Base-by-base conservation (phyloP, 805 yeast genomes). In the Barnettozyma vustinii region DNA sequence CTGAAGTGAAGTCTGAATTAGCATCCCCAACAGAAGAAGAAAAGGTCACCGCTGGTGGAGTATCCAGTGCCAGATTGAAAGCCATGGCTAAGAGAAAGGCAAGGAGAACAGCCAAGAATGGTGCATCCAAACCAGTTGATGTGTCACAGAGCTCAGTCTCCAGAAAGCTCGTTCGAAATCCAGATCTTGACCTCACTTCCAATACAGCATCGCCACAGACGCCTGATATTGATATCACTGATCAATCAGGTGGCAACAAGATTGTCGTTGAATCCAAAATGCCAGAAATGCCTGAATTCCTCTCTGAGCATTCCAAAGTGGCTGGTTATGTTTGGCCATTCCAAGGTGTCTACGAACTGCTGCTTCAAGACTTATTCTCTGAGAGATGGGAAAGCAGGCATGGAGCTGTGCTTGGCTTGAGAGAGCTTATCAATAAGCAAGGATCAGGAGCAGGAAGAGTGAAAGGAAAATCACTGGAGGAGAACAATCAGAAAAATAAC, bases 61-160 rank as follows among this genome's bases (percentile, higher is more conserved):
- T 50, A 54, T 78, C 73, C 37, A 83, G 85, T 44, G 91, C 96
- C 0, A 79, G 97, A 64, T 77, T 90, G 74, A 79, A 88, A 52
- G 98, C 97, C 1, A 81, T 92, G 87, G 96, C 96, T n/a, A 85
- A 86, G 59, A 77, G 98, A 60, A 83, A 84, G 61, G 94, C 96
- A 5, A 88, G 86, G 62, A 82, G 80, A 46, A 78, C 74, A 53
- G 86, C 87, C 1, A 81, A 78, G 56, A 66, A 76, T 9, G 69
- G 71, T 9, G 66, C 74, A 57, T 62, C 65, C 4, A 62, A 66
- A 40, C 78, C 85, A 0, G 80, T 85, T 1, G 92, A 86, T 62
- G 67, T 86, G 9, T 80, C 90, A 1, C 87, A 83, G 61, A 80
- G 87, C 56, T 80, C 89, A 0, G 74, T 85, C 1, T 80, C 88